A percentile compares a stretch with the other conserved stretches of the same genome.
Conservation (phyloP, 441 rosid species). For the Adansonia rubrostipa region DNA sequence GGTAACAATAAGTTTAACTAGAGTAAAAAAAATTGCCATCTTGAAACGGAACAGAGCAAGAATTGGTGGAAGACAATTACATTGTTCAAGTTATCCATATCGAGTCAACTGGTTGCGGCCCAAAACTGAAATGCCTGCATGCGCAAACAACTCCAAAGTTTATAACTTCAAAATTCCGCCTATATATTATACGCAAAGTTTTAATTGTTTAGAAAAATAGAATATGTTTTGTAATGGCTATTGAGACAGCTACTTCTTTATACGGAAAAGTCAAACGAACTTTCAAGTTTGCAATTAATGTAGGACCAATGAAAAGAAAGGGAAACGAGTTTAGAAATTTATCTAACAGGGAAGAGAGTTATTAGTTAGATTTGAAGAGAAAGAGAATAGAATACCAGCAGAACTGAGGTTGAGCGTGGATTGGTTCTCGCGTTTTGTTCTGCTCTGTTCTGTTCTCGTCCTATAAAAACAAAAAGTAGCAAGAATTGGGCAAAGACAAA, state of each 20-base stretch:
- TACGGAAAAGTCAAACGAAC: conserved; percentile 2
- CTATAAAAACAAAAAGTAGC: conserved; percentile 2
- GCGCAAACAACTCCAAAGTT: background rate
- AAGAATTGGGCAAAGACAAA: background rate
- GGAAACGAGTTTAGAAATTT: background rate
- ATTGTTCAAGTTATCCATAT: conserved; percentile 48
- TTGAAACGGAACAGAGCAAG: background rate
- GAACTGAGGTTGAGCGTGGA: conserved; percentile 23
- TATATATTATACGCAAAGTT: background rate
- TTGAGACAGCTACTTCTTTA: background rate
- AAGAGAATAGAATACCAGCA: conserved; percentile 1
- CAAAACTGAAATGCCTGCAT: conserved; percentile 25
- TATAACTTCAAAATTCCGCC: background rate
- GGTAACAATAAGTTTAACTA: conserved; percentile 3
- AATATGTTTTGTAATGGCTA: background rate
- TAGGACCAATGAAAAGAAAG: background rate
- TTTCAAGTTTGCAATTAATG: background rate
- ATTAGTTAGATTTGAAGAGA: background rate
- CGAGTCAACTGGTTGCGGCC: conserved; percentile 30
- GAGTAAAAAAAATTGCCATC: background rate
- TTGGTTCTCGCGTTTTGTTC: background rate
- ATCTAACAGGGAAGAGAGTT: conserved; percentile 3
- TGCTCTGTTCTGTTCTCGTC: background rate
- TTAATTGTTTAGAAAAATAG: background rate
- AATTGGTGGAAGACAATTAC: conserved; percentile 35